phyloP scores from a whole-genome alignment of 2,329 filamentous ascomycete species.

The Sclerotiophoma versabilis region DNA sequence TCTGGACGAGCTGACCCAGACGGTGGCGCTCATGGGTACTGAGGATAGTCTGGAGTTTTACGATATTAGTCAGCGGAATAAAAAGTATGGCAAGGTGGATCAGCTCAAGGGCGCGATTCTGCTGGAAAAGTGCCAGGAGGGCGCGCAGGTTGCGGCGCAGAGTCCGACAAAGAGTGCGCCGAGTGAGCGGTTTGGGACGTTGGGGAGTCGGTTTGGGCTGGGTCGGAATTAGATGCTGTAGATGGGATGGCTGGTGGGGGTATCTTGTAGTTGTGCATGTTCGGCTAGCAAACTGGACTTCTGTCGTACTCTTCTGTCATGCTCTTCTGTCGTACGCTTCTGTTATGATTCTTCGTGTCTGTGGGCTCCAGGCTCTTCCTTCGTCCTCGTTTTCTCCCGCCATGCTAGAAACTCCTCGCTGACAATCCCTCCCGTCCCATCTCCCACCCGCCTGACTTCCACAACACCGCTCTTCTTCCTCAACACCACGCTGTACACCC shows the following conservation, averaged over 20 bases:
- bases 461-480: conserved; percentile 68
- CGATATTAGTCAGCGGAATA: conserved; percentile 86
- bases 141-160: conserved; percentile 44
- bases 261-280: neutral
- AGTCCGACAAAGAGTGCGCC: conserved; percentile 39
- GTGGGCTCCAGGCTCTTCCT: too few relatives aligned
- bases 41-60: conserved; percentile 98
- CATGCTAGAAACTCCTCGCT: conserved; percentile 80
- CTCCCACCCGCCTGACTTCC: conserved; percentile 76
- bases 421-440: conserved; percentile 79
- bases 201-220: conserved; percentile 46
- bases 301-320: neutral
- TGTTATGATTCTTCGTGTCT: too few relatives aligned
- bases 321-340: neutral
- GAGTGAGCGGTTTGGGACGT: conserved; percentile 44
- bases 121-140: conserved; percentile 73
- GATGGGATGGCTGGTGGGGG: neutral
- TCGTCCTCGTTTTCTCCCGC: too few relatives aligned
- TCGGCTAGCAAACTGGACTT: neutral
- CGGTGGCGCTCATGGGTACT: conserved; percentile 81
- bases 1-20: conserved; percentile 92
- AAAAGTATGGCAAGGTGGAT: conserved; percentile 93
- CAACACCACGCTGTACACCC: conserved; percentile 82
- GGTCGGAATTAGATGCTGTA: conserved; percentile 12
- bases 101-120: conserved; percentile 86